phyloP scores from a whole-genome alignment of 768 basidiomycete species.

The Mycena galopus region DNA sequence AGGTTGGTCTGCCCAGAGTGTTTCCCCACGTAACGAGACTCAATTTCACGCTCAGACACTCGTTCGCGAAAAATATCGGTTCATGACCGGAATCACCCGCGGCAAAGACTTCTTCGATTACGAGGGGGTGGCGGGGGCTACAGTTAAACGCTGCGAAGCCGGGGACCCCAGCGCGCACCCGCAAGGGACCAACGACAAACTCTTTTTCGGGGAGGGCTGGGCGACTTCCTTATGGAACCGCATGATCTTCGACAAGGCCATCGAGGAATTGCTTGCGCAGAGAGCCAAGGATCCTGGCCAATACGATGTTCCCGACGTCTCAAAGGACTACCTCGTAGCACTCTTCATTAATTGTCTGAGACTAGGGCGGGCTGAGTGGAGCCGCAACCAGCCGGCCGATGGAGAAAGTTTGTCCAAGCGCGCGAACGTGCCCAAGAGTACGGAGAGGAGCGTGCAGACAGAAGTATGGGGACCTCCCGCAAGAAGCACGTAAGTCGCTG shows the following conservation, averaged over 20 bases:
- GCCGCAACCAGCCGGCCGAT: neutral
- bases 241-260: neutral
- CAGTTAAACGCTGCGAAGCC: neutral
- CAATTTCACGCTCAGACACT: neutral
- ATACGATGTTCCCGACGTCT: neutral
- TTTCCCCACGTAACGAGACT: neutral
- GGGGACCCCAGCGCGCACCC: neutral
- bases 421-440: neutral
- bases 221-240: neutral
- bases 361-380: neutral
- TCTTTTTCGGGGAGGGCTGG: neutral
- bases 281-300: no score
- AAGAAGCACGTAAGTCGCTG: neutral
- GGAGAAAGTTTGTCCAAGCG: neutral
- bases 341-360: neutral
- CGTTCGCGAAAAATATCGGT: neutral
- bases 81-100: neutral
- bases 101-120: neutral
- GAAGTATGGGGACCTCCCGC: neutral
- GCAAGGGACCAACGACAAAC: no score
- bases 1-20: neutral
- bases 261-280: neutral
- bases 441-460: neutral
- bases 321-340: neutral
- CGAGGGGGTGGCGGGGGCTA: neutral